phyloP scores from a whole-genome alignment of 2,329 filamentous ascomycete species.

The Polychaeton citri region DNA sequence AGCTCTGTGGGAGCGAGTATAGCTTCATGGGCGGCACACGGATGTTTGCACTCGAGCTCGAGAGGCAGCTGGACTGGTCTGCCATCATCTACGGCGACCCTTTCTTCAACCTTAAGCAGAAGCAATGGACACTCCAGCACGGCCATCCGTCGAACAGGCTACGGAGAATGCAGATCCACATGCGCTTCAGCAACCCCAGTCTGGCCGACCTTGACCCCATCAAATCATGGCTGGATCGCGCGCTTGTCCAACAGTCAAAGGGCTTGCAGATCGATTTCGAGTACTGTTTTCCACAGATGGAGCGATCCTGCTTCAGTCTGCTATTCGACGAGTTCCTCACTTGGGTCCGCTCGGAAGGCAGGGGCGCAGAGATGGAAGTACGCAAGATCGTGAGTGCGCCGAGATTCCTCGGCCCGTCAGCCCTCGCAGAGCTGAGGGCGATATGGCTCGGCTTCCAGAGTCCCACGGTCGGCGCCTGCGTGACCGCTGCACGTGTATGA shows the following conservation, averaged over 20 bases:
- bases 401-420: neutral
- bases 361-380: neutral
- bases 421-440: neutral
- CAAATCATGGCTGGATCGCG: neutral
- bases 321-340: neutral
- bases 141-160: neutral
- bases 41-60: neutral
- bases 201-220: neutral
- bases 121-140: too few species aligned
- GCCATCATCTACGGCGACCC: neutral
- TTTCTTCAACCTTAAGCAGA: too few species aligned
- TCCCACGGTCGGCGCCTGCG: too few species aligned
- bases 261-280: neutral
- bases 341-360: neutral
- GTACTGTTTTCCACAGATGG: neutral
- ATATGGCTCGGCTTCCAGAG: too few species aligned
- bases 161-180: neutral
- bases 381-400: neutral
- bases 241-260: neutral
- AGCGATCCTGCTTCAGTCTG: neutral
- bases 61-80: neutral
- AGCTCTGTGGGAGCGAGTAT: neutral
- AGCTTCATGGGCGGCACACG: neutral
- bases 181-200: neutral
- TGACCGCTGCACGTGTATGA: too few species aligned